Base-by-base conservation (phyloP, 257 asterid genomes). In the Jasminum sambac region DNA sequence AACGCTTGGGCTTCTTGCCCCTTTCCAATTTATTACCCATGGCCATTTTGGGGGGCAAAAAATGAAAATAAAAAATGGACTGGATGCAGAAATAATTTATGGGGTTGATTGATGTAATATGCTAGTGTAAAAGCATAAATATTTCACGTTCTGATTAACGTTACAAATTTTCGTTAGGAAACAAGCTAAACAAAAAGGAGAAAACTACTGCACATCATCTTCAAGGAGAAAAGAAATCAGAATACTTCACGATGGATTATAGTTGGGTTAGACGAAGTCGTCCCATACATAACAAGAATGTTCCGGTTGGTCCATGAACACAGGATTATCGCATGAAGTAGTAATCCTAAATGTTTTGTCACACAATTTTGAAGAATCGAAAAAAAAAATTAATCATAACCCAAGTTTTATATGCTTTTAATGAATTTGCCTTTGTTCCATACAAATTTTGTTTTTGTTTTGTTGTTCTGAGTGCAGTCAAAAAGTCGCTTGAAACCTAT, bases 171-270 rank as follows among this genome's bases (percentile, higher is more conserved):
- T 52, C 52, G 55, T 44, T 72, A 87, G 96, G 77, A 50, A 68
- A 42, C 63, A 83, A 83, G 68, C 38, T 71, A 26, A 76, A 74
- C 4, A 44, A 68, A n/a, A 69, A 57, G 39, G 83, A 73, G 66
- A 78, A 67, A 68, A 75, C 69, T 14, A 68, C 76, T 30, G 36
- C 80, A 82, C 58, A 65, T 16, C 88, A 19, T 19, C 12, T 8
- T 52, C 25, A 84, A 76, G 83, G 74, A 74, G 76, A 74, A 21
- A 78, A 70, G 66, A 78, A 62, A 58, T 76, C 88, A 21, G 84
- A 89, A 41, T 85, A 82, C 34, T 82, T 79, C 14, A 82, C 86
- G 10, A 89, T 91, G 97, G 98, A 91, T 79, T 91, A 91, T 77
- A 11, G n/a, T 24, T 76, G 80, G 76, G 89, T 87, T 48, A 89